These are phyloP conservation scores for Nemania abortiva DNA, from an alignment of 2,329 filamentous ascomycete species.

Conservation along the genomic window DNA sequence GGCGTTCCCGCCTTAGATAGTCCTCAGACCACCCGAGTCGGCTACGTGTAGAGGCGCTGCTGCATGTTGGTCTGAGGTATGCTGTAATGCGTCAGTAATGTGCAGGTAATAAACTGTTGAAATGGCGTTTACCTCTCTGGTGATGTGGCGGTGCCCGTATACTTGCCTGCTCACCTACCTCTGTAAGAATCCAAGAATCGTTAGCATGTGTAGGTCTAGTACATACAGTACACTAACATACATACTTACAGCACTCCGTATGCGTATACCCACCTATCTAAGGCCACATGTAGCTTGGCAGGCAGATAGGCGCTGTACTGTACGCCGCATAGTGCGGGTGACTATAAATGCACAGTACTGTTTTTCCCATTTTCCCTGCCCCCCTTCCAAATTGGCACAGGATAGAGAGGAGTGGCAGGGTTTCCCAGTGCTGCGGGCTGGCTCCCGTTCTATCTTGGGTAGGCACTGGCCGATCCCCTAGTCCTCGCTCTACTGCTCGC, in stretches of 20 bases:
- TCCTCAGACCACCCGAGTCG: background rate
- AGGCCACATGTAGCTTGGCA: too few relatives aligned
- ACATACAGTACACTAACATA: too few relatives aligned
- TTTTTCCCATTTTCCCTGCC: constrained; percentile 10
- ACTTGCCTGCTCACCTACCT: background rate
- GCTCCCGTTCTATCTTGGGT: background rate
- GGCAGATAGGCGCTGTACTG: background rate
- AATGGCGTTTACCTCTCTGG: constrained; percentile 5
- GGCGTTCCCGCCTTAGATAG: constrained; percentile 25
- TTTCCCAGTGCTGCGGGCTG: background rate
- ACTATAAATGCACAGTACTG: background rate
- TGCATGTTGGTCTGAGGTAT: background rate
- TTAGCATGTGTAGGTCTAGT: constrained; percentile 7
- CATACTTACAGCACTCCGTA: too few relatives aligned
- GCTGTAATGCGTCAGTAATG: constrained; percentile 8
- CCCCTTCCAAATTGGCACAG: constrained; percentile 28
- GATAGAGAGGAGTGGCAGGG: background rate
- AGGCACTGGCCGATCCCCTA: constrained; percentile 10
- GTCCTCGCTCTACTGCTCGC: constrained; percentile 29
- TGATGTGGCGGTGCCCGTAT: constrained; percentile 28
- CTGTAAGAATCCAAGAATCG: background rate
- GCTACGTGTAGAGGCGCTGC: background rate
- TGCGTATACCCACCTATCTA: too few relatives aligned
- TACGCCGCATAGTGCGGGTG: background rate
- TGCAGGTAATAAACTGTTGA: background rate